Base-by-base conservation (phyloP, 1,284 basidiomycete genomes). In the Apiotrichum veenhuisii region DNA sequence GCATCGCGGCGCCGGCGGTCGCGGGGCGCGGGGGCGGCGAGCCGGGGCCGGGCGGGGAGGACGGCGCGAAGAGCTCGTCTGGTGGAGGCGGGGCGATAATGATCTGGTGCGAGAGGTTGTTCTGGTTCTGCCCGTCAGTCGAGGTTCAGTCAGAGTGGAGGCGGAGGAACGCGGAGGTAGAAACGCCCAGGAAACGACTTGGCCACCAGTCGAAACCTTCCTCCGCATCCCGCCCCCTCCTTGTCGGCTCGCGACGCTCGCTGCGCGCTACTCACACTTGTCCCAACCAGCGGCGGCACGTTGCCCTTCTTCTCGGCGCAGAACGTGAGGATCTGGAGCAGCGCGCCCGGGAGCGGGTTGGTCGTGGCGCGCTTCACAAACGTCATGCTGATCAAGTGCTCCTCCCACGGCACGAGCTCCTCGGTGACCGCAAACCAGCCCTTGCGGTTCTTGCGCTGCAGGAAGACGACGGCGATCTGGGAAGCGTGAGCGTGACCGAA, bases 381-480 rank as follows among this genome's bases (percentile, higher is more conserved):
- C 14, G 47, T 63, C 59, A 59, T 52, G 7, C 67, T 71, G 52
- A 76, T 71, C 26, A 76, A 62, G 54, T 76, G 74, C 55, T 73
- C 74, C 59, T 76, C 74, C 72, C 72, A 76, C 23, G 74, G 74
- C 4, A 76, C 62, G 40, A 73, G 64, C 41, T 73, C 71, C 71
- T 76, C 74, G 9, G 73, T 73, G 7, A 73, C 62, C 3, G 72
- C 71, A 52, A 76, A 76, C 74, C 74, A 76, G 11, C 70, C 71
- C 56, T 73, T 74, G 44, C 67, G 65, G 25, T 70, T 65, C 61
- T 64, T 67, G 41, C 69, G 67, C 58, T 74, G 73, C 23, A 73
- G 61, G 42, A 76, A 74, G 17, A 75, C 67, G 34, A 74, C 64
- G 2, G 72, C 74, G 18, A 76, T 61, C 67, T 76, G 57, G 27